Base-by-base conservation (phyloP, 345 rosid genomes). In the Cardiospermum halicacabum region DNA sequence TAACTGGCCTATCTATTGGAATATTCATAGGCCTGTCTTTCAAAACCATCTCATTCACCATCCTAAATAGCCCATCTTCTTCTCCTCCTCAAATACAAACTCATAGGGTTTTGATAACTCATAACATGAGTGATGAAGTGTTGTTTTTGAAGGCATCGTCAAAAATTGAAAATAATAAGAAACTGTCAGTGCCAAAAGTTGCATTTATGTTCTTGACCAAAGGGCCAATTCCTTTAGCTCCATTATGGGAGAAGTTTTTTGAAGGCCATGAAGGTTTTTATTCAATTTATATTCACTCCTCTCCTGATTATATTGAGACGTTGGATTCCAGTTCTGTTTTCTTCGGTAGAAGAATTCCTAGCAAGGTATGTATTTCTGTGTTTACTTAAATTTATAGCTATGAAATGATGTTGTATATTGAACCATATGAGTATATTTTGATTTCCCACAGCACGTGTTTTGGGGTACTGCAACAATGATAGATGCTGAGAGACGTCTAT, bases 141-240 rank as follows among this genome's bases (percentile, higher is more conserved):
- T 75, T 91, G 78, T 63, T 82, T 10, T 56, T 58, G 76, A 81
- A 69, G 57, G 88, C 85, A 62, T 73, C 85, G 53, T 66, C 75
- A 11, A 68, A 47, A 36, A 43, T 53, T 34, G 11, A 25, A 3
- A 43, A 53, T 5, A 68, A 32, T 49, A 59, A 68, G 12, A 36
- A 47, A 54, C 27, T 79, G 43, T 66, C 25, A 18, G 71, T 71
- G 15, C 76, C 74, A 3, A 91, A 86, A 57, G 83, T 91, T 58
- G 97, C 92, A 0, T 91, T 91, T 73, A 67, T 91, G 92, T 91
- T 86, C 78, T 64, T 91, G 84, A 80, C 86, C 2, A 71, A 51
- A 42, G 85, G 92, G 26, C 77, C 81, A 7, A 78, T 91, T 57
- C 81, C 85, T 16, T 72, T 91, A 68, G 85, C 89, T 75, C 82